Evolutionary conservation across 805 yeast species (phyloP), one percentile per base, ranked within the genome.

Genomic region (Ogataea trehaloabstinens): DNA sequence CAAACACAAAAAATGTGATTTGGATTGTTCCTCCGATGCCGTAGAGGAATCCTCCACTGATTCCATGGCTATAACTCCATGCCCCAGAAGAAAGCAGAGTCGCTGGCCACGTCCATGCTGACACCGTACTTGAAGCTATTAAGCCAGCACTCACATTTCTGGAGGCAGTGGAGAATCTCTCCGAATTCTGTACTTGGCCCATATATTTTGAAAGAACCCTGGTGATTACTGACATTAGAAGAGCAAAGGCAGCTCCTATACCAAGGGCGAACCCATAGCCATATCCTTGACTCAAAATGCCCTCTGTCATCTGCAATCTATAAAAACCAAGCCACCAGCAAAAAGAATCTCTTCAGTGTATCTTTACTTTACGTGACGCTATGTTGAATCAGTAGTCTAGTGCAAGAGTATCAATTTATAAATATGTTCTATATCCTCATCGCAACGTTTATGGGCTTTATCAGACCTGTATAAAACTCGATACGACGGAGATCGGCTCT

Each of bases 91-190:
- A 47, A 27, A 52, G 45, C 37, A 51, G 38, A 39, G 57, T 52
- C 51, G 53, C 40, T 36, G 55, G 57, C 57, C 57, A 52, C 27
- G 64, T 57, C 65, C 65, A 61, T 12, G 67, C 56, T 10, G 69
- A 61, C 5, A 70, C 70, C 18, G 68, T 64, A 8, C 71, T 68
- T 16, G 68, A 65, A 19, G 68, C 64, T 31, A 70, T 62, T 17
- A 71, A 46, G 24, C 74, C 74, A 13, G 70, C 56, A 21, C 68
- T 64, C 29, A 70, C 66, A 34, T 60, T 59, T 55, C 76, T 61
- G 4, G 67, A 63, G 7, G 76, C 74, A 4, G 74, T 68, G 4
- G 70, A 58, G 44, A 70, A 70, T 51, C 63, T 67, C 38, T 71
- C 76, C 4, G 72, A 63, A 34, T 65, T 61, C 45, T 66, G 70